Evolutionary conservation across 768 basidiomycete genomes (phyloP), one percentile per base, ranked within the genome.

Genomic region (Saitozyma sp.): DNA sequence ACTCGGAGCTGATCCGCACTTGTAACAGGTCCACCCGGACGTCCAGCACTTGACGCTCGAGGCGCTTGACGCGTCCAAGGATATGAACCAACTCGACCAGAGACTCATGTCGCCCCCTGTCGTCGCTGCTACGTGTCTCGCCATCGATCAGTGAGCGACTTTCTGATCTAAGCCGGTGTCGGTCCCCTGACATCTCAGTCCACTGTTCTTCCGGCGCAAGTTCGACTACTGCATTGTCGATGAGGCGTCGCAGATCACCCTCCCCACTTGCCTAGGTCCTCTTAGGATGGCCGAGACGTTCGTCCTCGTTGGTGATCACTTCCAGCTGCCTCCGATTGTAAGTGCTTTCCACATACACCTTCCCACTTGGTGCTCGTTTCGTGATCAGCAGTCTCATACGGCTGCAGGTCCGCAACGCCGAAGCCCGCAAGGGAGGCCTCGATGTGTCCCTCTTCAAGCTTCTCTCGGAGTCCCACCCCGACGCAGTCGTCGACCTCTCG

Each of bases 181-280:
- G 8, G 10, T 19, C 20, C 37, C 45, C 58, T 56, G 39, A 56
- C 56, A 1, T 49, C 0, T 3, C 8, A 92, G 94, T 72, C 86
- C 92, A 0, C 72, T 99, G 8, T 98, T 99, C 79, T 84, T 84
- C 52, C 85, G 89, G 9, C 84, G 95, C 8, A 86, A 81, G 19
- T 99, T 98, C 72, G 93, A 99, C 76, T 93, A 91, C 71, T 98
- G 95, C 80, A 96, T 99, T 59, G 89, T 99, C 16, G 96, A 98
- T 65, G 96, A 99, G 77, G 96, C 96, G 0, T 97, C 96, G 0
- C 95, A 98, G 75, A 93, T 97, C 66, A 98, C 96, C 0, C 80
- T 98, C 1, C 96, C 96, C 0, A 95, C 93, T 0, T 97, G 92
- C 71, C 82, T 98, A 0, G 96, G 96, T 6, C 96, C 96, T 0